Evolutionary conservation across 352 stramenopile genomes (phyloP).

Genomic region (Phytophthora megakarya): DNA sequence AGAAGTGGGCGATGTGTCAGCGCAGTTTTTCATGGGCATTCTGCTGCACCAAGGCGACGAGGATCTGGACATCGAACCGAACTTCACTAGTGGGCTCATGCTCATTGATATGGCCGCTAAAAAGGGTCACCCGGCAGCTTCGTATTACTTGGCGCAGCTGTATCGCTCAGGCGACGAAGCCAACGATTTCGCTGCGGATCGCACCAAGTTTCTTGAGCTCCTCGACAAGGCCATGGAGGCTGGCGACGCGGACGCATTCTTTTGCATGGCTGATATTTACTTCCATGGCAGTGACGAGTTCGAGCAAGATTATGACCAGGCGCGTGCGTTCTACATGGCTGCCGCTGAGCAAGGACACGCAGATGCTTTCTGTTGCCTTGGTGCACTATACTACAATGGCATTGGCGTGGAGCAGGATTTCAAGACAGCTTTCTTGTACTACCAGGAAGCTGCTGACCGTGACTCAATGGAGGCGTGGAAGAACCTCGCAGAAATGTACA

Average conservation of each 20-base stretch:
- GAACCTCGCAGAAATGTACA: conserved; percentile 90
- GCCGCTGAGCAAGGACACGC: conserved; percentile 69
- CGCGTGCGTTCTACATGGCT: conserved; percentile 68
- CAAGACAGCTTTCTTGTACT: conserved; percentile 84
- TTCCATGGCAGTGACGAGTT: conserved; percentile 84
- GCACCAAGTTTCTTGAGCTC: conserved; percentile 63
- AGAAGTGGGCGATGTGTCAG: conserved; percentile 74
- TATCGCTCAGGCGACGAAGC: conserved; percentile 78
- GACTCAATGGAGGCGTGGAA: conserved; percentile 89
- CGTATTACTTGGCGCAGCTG: conserved; percentile 88
- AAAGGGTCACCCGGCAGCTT: conserved; percentile 70
- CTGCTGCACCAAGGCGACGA: conserved; percentile 78
- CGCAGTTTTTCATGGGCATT: conserved; percentile 89
- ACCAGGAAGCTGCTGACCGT: conserved; percentile 82
- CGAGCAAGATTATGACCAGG: conserved; percentile 70
- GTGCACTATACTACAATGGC: conserved; percentile 80
- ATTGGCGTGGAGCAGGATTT: conserved; percentile 72
- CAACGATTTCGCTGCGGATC: conserved; percentile 51
- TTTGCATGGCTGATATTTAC: conserved; percentile 89
- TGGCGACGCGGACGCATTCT: conserved; percentile 74
- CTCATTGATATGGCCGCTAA: conserved; percentile 78
- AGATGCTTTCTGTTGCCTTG: conserved; percentile 82
- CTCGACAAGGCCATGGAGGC: conserved; percentile 66
- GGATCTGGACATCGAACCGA: conserved; percentile 66
- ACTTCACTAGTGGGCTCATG: conserved; percentile 68